Base-by-base conservation (phyloP, 2,329 filamentous ascomycete species). In the Trichoderma simmonsii region DNA sequence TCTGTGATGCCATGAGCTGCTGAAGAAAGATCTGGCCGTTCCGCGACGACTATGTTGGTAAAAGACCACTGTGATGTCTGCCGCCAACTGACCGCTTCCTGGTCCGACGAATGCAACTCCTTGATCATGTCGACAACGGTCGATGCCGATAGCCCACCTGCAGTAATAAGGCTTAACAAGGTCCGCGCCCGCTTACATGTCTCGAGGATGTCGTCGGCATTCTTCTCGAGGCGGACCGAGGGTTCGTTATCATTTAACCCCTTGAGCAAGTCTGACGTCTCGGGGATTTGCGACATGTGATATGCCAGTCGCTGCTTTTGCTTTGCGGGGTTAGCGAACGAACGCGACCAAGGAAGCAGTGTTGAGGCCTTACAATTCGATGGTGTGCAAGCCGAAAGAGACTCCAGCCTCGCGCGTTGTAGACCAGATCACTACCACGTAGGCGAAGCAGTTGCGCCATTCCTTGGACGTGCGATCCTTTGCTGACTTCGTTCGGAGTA, bases 391-490 rank as follows among this genome's bases (percentile, higher is more conserved):
- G 76, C 18, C 81, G 77, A 67, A 83, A 83, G 3, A 83, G 75
- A 54, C 80, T 78, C 82, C 81, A 83, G 21, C 81, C 80, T 28
- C 82, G 78, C 30, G 82, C 71, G 63, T 77, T 77, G 56, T 82
- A 76, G 28, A 83, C 77, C 60, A 80, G 78, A 18, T 80, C 76
- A 32, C 77, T 73, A 9, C 81, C 82, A 18, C 81, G 77, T 0
- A 83, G 75, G 21, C 81, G 76, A 32, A 83, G 74, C 9, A 83
- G 82, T 32, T 83, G 80, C 4, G 81, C 81, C 81, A 83, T 83
- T 18, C 81, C 81, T 69, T 83, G 80, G 12, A 78, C 76, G 72
- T 83, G 82, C 28, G 79, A 77, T 59, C 78, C 78, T n/a, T 73
- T 73, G 18, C 73, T 57, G 14, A 74, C 36, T 14, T 74, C 36